Evolutionary conservation across 345 rosid species (phyloP), one percentile per base, ranked within the genome.

Genomic region (Populus deltoides): DNA sequence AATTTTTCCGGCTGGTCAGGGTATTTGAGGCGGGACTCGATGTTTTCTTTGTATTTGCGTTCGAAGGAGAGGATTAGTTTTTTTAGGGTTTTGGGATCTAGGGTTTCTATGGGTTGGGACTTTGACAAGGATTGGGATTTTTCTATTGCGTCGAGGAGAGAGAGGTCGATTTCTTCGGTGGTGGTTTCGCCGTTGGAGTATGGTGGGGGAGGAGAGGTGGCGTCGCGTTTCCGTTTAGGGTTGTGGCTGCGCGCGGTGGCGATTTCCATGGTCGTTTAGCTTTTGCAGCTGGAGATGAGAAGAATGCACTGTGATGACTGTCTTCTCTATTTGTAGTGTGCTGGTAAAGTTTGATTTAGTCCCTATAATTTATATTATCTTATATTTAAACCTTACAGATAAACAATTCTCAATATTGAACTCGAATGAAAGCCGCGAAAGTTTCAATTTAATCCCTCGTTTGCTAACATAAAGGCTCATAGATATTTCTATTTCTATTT

Each of bases 1-100:
- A 95, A 95, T 29, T 88, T 86, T 3, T 95, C 97, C 1, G 99
- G 97, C 61, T 93, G 93, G 81, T 95, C 98, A 0, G 90, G 91
- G 78, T 92, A 93, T 88, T 95, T 95, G 85, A 93, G 98, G 17
- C 99, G 92, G 31, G 99, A 98, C 47, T 94, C 98, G 71, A 93
- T 95, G 88, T 95, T 95, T 75, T 95, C 99, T 75, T 94, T 91
- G 78, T 91, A 93, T 53, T 98, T 98, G 10, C 98, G 96, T 88
- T 95, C 99, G 88, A 95, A 95, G 75, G 99, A 90, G 69, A 95
- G 93, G 27, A 93, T 96, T 5, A 91, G 92, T 85, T 91, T 95
- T 78, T 93, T 93, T 15, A 95, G 87, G 74, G 94, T 82, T 71
- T 92, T 92, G 61, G 87, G 84, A 89, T 95, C 99, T 41, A 95